phyloP scores from a whole-genome alignment of 2,329 filamentous ascomycete genomes.

The Zymoseptoria crescenta region DNA sequence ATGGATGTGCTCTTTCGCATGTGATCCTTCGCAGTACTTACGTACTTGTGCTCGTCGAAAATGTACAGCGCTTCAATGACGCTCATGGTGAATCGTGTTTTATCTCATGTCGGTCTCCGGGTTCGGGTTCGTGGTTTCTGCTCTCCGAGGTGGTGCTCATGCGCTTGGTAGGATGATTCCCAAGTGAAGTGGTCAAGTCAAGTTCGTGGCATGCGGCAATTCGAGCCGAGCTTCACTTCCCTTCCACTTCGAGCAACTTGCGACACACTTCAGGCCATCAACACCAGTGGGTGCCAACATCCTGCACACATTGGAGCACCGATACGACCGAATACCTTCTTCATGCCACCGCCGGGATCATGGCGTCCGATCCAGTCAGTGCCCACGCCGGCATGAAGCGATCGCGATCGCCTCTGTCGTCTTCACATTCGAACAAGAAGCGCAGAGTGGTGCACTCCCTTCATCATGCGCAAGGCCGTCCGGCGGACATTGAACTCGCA shows the following conservation, averaged over 20 bases:
- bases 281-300: not conserved
- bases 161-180: not conserved
- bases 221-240: not conserved
- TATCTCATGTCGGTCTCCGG: slow-evolving; percentile 8
- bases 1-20: slow-evolving; percentile 3
- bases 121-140: not conserved
- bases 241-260: slow-evolving; percentile 3
- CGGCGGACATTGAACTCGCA: slow-evolving; percentile 28
- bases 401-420: slow-evolving; percentile 5
- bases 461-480: slow-evolving; percentile 22
- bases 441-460: slow-evolving; percentile 18
- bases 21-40: slow-evolving; percentile 20
- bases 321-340: not conserved
- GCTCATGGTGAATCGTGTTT: slow-evolving; percentile 39
- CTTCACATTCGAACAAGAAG: slow-evolving; percentile 12
- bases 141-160: not conserved
- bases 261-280: not conserved
- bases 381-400: slow-evolving; percentile 12
- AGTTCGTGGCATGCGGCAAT: not conserved
- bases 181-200: not conserved
- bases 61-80: slow-evolving; percentile 94
- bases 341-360: slow-evolving; percentile 1
- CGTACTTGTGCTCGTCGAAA: slow-evolving; percentile 89
- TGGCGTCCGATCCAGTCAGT: slow-evolving; percentile 9
- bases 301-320: not conserved